Percentiles rank a stretch among this genome's conserved stretches.
Evolutionary conservation across 495 filamentous ascomycete genomes (phyloP).

Genomic region (Penicillium subrubescens): DNA sequence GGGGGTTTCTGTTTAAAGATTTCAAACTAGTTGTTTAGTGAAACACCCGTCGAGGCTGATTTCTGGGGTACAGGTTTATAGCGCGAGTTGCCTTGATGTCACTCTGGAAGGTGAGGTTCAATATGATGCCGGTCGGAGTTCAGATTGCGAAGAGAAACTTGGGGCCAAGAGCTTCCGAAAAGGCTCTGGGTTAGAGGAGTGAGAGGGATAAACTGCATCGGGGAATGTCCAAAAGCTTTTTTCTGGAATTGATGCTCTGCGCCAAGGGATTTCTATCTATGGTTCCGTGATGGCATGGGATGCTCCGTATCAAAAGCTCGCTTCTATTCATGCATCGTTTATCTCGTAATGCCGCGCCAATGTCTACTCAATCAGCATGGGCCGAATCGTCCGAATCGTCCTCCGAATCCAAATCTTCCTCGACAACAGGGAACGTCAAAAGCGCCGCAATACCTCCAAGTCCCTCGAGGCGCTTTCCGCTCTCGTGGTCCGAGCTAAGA

Average conservation of each 20-base stretch:
- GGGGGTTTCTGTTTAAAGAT: not conserved
- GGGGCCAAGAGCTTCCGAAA: not conserved
- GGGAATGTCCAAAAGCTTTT: not conserved
- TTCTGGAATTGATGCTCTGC: not conserved
- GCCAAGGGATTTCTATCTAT: not conserved
- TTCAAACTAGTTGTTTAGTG: not conserved
- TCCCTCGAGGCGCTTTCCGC: constrained; percentile 81
- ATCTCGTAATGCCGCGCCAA: constrained; percentile 6
- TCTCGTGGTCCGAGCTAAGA: constrained; percentile 91
- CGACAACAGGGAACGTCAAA: constrained; percentile 81
- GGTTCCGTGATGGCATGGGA: not conserved
- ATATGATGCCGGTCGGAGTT: too few species aligned
- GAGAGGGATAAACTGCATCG: not conserved
- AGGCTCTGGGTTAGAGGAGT: not conserved
- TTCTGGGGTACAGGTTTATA: not conserved
- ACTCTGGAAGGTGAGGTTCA: not conserved
- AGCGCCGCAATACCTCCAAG: constrained; percentile 89
- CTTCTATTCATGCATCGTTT: constrained; percentile 8
- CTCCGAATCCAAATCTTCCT: constrained; percentile 52
- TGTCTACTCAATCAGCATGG: constrained; percentile 8
- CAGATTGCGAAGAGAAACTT: not conserved
- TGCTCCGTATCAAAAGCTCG: not conserved
- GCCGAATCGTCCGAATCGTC: constrained; percentile 25
- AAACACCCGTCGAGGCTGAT: not conserved
- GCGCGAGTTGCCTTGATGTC: not conserved